Percentiles rank a stretch among this genome's conserved stretches.
Conservation (phyloP, 371 early-diverging fungal species). For the Mortierella sp. region DNA sequence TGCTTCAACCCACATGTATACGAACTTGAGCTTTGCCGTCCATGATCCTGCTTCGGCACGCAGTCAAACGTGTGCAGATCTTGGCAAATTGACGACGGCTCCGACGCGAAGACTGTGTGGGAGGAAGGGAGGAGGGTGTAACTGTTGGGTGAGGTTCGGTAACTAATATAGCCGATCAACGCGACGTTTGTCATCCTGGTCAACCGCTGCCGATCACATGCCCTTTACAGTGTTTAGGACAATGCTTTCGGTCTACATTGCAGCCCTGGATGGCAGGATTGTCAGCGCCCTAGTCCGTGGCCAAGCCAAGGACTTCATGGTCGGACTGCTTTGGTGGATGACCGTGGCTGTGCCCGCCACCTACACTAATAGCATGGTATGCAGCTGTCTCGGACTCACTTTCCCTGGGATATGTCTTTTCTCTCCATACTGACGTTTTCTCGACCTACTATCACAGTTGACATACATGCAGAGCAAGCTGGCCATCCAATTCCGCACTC, state of each 20-base stretch:
- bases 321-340: constrained; percentile 91
- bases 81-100: no score
- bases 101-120: no score
- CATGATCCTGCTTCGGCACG: no score
- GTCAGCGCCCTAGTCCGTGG: constrained; percentile 89
- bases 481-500: constrained; percentile 86
- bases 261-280: constrained; percentile 93
- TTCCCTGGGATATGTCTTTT: not conserved
- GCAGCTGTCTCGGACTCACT: not conserved
- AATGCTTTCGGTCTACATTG: constrained; percentile 86
- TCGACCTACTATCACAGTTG: constrained; percentile 54
- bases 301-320: constrained; percentile 78
- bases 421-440: not conserved
- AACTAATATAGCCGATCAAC: constrained; percentile 4
- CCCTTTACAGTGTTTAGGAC: constrained; percentile 77
- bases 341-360: constrained; percentile 94
- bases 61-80: no score
- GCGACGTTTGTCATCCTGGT: no score
- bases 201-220: no score
- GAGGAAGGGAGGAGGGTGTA: no score
- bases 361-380: constrained; percentile 94
- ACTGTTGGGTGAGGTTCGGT: no score
- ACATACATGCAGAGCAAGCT: constrained; percentile 88
- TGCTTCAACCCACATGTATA: no score
- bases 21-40: no score